Evolutionary conservation across 768 basidiomycete species (phyloP), one percentile per base, ranked within the genome.

Genomic region (Lentinula edodes): DNA sequence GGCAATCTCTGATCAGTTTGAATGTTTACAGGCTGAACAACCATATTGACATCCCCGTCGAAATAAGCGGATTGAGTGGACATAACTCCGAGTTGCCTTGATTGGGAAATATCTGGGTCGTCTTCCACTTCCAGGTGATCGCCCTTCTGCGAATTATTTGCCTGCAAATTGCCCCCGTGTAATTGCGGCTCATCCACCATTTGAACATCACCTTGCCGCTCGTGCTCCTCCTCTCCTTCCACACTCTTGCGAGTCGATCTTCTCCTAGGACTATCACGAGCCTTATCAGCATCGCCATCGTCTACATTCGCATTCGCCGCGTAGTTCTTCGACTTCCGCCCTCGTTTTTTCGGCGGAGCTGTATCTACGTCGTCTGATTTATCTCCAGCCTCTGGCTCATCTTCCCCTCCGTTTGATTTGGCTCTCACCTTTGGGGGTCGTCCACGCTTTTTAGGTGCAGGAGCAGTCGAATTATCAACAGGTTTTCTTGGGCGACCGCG

Each of bases 391-490:
- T 16, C 51, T n/a, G 12, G 6, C 13, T 35, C 51, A 3, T 4
- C 2, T 23, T 52, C 4, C 15, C 16, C n/a, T 52, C 15, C 7
- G 28, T 36, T 36, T 16, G 15, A 6, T 6, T 12, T 35, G 42
- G 13, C 3, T 3, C 62, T 64, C 16, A 62, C 62, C 62, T 78
- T 78, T 15, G 68, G 63, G 7, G 66, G 70, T 28, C 73, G 73
- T 15, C 73, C 73, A 36, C 76, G 75, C 64, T 76, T 76, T 66
- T 69, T 74, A 9, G 71, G 72, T 12, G 12, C 20, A 55, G 48
- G 53, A 8, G 1, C 39, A 20, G 36, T n/a, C 13, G 38, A n/a
- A 36, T n/a, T 5, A 41, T 56, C 51, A 15, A 36, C 35, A 6
- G 32, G 3, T 23, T 56, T 56, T 43, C 41, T 42, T 7, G 67